Conservation (phyloP, 2,329 filamentous ascomycete genomes). For the Apiospora kogelbergensis region DNA sequence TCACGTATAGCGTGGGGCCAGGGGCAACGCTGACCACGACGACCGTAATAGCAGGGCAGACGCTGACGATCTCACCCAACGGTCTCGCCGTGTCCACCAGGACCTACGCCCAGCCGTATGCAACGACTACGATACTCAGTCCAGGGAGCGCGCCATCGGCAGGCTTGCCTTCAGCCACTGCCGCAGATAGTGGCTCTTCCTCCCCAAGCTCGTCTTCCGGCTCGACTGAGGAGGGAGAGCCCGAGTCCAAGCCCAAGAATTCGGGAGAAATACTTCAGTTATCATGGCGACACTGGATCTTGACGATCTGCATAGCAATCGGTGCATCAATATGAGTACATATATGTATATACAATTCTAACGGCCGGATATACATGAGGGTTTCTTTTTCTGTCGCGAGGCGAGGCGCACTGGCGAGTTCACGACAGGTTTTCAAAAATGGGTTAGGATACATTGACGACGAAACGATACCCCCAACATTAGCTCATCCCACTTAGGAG, state of each 20-base stretch:
- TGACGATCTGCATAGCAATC: slow-evolving; percentile 36
- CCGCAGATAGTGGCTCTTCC: slow-evolving; percentile 13
- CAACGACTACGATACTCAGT: slow-evolving; percentile 37
- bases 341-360: slow-evolving; percentile 10
- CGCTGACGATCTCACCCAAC: slow-evolving; percentile 48
- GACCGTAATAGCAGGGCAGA: slow-evolving; percentile 49
- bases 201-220: slow-evolving; percentile 6
- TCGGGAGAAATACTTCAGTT: not conserved
- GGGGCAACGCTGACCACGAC: slow-evolving; percentile 39
- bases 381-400: not conserved
- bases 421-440: not conserved
- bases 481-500: not conserved
- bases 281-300: slow-evolving; percentile 16
- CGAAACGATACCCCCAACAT: not conserved
- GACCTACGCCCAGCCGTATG: slow-evolving; percentile 47
- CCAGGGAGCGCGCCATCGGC: slow-evolving; percentile 26
- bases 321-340: slow-evolving; percentile 36
- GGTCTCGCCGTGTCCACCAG: slow-evolving; percentile 49
- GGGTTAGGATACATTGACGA: not conserved
- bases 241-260: not conserved
- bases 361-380: slow-evolving; percentile 9
- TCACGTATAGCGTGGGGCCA: slow-evolving; percentile 52
- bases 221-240: not conserved
- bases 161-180: slow-evolving; percentile 17
- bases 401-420: not conserved